phyloP scores from a whole-genome alignment of 2,329 filamentous ascomycete species.

The Dothistroma pini region DNA sequence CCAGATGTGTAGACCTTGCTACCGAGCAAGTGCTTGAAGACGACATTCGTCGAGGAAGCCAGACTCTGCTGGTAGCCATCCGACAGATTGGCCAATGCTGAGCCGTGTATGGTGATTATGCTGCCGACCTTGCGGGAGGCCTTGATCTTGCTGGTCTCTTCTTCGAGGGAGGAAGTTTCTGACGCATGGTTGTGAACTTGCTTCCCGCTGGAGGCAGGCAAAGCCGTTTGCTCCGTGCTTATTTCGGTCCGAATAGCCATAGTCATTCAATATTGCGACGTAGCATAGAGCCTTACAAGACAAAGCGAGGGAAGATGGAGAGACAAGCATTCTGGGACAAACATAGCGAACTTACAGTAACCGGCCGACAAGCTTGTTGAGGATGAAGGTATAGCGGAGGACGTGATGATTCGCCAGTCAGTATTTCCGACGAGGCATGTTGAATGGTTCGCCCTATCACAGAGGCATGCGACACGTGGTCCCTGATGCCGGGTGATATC shows the following conservation, averaged over 20 bases:
- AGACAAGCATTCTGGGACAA: neutral
- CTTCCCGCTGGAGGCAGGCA: conserved; percentile 2
- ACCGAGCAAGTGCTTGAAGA: conserved; percentile 33
- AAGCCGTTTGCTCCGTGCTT: neutral
- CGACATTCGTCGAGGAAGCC: conserved; percentile 35
- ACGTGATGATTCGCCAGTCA: neutral
- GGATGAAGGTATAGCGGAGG: neutral
- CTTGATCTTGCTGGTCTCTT: neutral
- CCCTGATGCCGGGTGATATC: neutral
- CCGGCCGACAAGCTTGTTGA: neutral
- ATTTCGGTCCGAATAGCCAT: too few species aligned
- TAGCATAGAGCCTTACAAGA: neutral
- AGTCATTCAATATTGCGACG: neutral
- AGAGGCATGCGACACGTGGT: neutral
- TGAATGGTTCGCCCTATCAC: neutral
- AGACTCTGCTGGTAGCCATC: conserved; percentile 36
- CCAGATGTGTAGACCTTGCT: conserved; percentile 30
- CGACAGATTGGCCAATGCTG: conserved; percentile 34
- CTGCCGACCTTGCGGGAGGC: conserved; percentile 27
- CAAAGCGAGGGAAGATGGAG: neutral
- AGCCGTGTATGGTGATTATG: conserved; percentile 23
- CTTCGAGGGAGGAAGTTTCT: neutral
- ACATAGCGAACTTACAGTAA: neutral
- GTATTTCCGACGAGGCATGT: neutral
- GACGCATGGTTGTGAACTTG: conserved; percentile 10